Base-by-base conservation (phyloP, 345 rosid genomes). In the Syzygium jambos region DNA sequence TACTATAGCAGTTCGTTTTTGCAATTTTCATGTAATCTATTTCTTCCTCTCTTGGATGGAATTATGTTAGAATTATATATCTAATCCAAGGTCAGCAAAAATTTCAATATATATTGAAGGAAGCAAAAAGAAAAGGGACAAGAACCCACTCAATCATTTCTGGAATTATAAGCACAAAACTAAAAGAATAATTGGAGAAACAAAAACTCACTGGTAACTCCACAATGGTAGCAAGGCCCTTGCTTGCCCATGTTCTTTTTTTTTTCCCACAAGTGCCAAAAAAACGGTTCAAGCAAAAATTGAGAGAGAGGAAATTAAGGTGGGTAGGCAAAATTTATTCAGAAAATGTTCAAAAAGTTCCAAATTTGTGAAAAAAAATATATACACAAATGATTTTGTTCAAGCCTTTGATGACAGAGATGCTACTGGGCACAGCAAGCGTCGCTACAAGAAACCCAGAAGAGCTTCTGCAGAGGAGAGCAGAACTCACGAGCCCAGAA, bases 151-250 rank as follows among this genome's bases (percentile, higher is more conserved):
- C 78, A 46, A 59, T 65, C 78, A 57, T 86, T 68, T 52, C 86
- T n/a, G 82, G 49, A 54, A 86, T 86, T 73, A 61, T 49, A 49
- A 57, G 34, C 65, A 51, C 82, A 41, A 25, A 34, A 73, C 16
- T 23, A 52, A 51, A 4, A 86, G 49, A 51, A 52, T 46, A 22
- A 23, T 19, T 52, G 61, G 53, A 65, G 84, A 54, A 87, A 68
- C 84, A 96, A 93, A 90, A 92, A 96, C 98, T 96, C 98, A 96
- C 99, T 96, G 92, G 98, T 94, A 93, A 95, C 99, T 93, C 99
- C 99, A 94, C 99, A 95, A 95, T 96, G 99, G 87, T 88, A 93
- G 95, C 99, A 96, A 92, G 99, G 99, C 51, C 99, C 99, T 93
- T 95, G 99, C 95, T 96, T 96, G 87, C 99, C 99, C 99, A 96